A percentile compares a stretch with the other conserved stretches of the same genome.
phyloP scores from a whole-genome alignment of 805 yeast genomes.

The Lachancea meyersii region DNA sequence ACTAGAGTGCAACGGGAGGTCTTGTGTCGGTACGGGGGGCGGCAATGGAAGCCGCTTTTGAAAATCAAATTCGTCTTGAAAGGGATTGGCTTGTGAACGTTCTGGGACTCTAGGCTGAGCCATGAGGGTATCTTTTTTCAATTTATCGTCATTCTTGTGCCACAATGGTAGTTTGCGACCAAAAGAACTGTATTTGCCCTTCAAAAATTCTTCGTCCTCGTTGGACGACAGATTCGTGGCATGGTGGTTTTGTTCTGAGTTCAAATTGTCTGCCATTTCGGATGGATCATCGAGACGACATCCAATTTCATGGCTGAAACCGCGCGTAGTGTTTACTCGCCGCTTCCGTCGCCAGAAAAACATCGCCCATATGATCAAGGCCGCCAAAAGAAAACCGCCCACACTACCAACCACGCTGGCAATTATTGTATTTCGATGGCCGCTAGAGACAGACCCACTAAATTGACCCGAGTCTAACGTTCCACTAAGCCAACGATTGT shows the following conservation, averaged over 20 bases:
- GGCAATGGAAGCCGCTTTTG: constrained; percentile 13
- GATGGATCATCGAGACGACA: constrained; percentile 15
- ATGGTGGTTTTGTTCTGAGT: not conserved
- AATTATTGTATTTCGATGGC: constrained; percentile 19
- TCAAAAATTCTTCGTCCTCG: constrained; percentile 8
- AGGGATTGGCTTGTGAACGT: constrained; percentile 17
- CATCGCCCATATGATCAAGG: constrained; percentile 19
- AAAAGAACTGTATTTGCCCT: constrained; percentile 7
- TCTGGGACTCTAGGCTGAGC: constrained; percentile 7
- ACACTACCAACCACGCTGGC: constrained; percentile 31
- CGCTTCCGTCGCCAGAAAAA: constrained; percentile 13
- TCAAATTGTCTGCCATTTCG: not conserved
- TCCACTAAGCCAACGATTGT: constrained; percentile 22
- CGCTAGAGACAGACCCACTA: not conserved
- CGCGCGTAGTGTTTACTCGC: constrained; percentile 4
- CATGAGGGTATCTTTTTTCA: not conserved
- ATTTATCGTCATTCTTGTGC: constrained; percentile 1
- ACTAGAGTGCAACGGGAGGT: not conserved
- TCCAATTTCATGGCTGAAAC: constrained; percentile 22
- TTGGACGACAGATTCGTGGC: constrained; percentile 2
- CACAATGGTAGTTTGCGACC: constrained; percentile 8
- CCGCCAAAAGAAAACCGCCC: constrained; percentile 22
- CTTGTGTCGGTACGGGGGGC: constrained; percentile 19
- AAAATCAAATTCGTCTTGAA: constrained; percentile 25
- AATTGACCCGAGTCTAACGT: constrained; percentile 8